Conservation (phyloP, 2,329 filamentous ascomycete genomes). For the Raffaelea ambrosiae region DNA sequence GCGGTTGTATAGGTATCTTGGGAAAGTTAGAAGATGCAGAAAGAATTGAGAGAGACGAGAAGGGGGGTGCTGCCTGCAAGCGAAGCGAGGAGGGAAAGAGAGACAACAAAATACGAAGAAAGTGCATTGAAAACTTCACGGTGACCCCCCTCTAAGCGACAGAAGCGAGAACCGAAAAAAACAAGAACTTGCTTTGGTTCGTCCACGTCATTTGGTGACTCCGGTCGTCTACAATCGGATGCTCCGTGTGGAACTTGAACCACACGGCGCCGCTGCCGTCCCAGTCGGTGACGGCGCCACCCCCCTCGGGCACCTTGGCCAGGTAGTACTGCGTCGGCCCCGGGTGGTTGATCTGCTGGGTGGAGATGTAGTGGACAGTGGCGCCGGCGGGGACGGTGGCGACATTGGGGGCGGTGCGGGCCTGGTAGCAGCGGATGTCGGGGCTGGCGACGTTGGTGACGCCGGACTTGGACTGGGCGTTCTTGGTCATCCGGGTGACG, state of each 20-base stretch:
- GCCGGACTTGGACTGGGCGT: slow-evolving; percentile 25
- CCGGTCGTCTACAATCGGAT: slow-evolving; percentile 31
- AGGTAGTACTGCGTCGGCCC: slow-evolving; percentile 32
- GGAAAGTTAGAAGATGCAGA: too few relatives aligned
- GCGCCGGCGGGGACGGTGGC: slow-evolving; percentile 22
- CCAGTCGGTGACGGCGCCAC: slow-evolving; percentile 21
- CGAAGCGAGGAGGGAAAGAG: too few relatives aligned
- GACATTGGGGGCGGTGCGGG: slow-evolving; percentile 20
- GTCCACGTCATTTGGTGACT: slow-evolving; percentile 37
- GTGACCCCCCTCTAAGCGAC: too few relatives aligned
- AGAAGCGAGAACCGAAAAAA: too few relatives aligned
- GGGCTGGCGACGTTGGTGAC: slow-evolving; percentile 20
- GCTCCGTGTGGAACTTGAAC: slow-evolving; percentile 27
- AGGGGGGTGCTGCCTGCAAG: too few relatives aligned
- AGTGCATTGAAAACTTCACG: too few relatives aligned
- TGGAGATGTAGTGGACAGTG: slow-evolving; percentile 24
- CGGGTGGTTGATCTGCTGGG: slow-evolving; percentile 27
- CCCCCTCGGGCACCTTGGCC: slow-evolving; percentile 25
- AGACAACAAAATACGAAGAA: too few relatives aligned
- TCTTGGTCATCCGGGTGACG: slow-evolving; percentile 26
- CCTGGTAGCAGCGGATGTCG: slow-evolving; percentile 27
- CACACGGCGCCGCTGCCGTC: slow-evolving; percentile 28
- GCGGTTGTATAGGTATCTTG: slow-evolving; percentile 21
- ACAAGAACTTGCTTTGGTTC: slow-evolving; percentile 15
- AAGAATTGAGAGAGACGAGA: too few relatives aligned